A percentile compares a stretch with the other conserved stretches of the same genome.
Evolutionary conservation across 2,329 filamentous ascomycete species (phyloP).

Genomic region (Rhytidhysteron rufulum): DNA sequence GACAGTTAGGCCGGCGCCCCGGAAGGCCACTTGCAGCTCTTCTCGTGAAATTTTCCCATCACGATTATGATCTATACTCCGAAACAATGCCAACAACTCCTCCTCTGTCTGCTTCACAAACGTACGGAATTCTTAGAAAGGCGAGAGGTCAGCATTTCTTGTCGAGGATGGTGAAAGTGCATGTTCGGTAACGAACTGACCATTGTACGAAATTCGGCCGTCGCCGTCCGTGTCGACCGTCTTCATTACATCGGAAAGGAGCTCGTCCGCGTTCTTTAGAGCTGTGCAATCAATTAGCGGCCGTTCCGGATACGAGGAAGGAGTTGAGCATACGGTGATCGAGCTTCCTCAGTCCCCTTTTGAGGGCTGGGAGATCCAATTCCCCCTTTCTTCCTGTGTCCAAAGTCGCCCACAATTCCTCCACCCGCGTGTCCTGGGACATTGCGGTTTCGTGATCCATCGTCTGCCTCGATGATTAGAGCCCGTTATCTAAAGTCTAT

Average conservation of each 20-base stretch:
- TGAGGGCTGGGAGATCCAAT: constrained; percentile 78
- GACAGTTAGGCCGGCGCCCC: constrained; percentile 72
- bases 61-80: constrained; percentile 77
- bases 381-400: constrained; percentile 73
- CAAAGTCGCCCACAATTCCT: constrained; percentile 78
- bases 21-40: constrained; percentile 79
- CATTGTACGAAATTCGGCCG: constrained; percentile 85
- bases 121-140: constrained; percentile 69
- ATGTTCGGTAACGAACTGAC: constrained; percentile 43
- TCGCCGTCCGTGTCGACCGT: constrained; percentile 84
- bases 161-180: constrained; percentile 18
- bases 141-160: constrained; percentile 14
- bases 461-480: constrained; percentile 29
- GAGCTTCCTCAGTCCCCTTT: constrained; percentile 79
- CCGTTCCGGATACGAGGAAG: constrained; percentile 5
- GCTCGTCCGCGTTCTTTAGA: constrained; percentile 84
- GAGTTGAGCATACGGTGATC: constrained; percentile 71
- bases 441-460: constrained; percentile 74
- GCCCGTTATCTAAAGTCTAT: constrained; percentile 34
- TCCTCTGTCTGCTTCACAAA: constrained; percentile 87
- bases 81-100: constrained; percentile 77
- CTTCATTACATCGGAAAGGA: constrained; percentile 76
- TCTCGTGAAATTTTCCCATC: constrained; percentile 82
- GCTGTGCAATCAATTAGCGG: constrained; percentile 44
- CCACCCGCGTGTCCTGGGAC: constrained; percentile 75